These are phyloP conservation scores for Arabidopsis thaliana DNA, from an alignment of 345 rosid species.

Conservation along the genomic window DNA sequence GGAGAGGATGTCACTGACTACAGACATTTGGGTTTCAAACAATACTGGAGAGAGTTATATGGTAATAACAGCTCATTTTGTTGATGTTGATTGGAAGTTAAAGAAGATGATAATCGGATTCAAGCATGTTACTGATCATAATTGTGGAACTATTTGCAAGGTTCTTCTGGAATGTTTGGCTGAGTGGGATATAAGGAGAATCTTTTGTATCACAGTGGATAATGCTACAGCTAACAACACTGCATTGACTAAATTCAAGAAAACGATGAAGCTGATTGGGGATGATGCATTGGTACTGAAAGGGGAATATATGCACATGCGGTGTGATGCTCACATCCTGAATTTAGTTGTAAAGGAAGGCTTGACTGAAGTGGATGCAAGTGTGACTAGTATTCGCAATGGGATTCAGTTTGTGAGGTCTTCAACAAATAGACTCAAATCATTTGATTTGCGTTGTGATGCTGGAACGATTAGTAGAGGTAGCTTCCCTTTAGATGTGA, in stretches of 20 bases:
- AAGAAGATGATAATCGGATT: background rate
- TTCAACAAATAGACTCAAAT: too few species aligned
- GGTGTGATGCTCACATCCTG: background rate
- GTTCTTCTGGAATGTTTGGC: background rate
- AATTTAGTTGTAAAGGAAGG: background rate
- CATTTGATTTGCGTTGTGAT: too few species aligned
- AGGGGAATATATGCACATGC: background rate
- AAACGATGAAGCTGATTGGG: background rate
- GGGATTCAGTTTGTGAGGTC: too few species aligned
- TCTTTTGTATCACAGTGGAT: background rate
- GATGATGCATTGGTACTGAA: background rate
- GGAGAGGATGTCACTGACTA: background rate
- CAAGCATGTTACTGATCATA: background rate
- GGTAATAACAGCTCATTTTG: background rate
- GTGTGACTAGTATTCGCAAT: background rate
- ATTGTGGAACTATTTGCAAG: background rate
- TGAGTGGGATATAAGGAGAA: background rate
- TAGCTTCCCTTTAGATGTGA: too few species aligned
- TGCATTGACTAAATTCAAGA: background rate
- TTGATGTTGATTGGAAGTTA: background rate
- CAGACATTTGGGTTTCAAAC: background rate
- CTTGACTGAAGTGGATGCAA: too few species aligned
- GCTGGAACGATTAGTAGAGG: too few species aligned
- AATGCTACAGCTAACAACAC: background rate
- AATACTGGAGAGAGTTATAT: background rate